Evolutionary conservation across 495 filamentous ascomycete genomes (phyloP), one percentile per base, ranked within the genome.

Genomic region (Aspergillus coremiiformis): DNA sequence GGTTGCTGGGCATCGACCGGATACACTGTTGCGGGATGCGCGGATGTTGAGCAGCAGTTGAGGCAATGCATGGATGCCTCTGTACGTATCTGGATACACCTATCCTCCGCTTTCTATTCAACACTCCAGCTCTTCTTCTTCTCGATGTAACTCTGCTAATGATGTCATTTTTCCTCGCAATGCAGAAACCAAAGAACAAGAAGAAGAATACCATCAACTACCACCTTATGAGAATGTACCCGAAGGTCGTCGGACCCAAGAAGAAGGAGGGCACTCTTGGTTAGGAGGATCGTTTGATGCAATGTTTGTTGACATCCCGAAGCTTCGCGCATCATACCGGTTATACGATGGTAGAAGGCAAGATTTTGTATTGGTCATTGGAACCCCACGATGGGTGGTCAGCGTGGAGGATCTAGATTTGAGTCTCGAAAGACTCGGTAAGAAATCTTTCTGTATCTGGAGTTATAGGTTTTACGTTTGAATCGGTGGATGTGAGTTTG

Each of bases 1-100:
- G 90, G 86, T 58, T 98, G 93, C 71, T 98, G 93, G 93, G 93
- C 93, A 2, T 95, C 91, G 1, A 76, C 85, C 11, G 90, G 90
- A 50, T 84, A 88, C 62, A 81, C 68, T 51, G 70, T 78, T 0
- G 75, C 82, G 33, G 90, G 87, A 20, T 98, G 93, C 61, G 78
- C 77, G n/a, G 80, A 76, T 23, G 66, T 97, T 43, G 93, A 96
- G 66, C 76, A 87, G 59, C 80, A 85, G 58, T 73, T 98, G 64
- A 80, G 90, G 52, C 71, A 79, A n/a, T 98, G 93, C 77, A 96
- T 96, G 93, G 93, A 98, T 71, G 77, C 78, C 56, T 83, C 84
- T 68, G 87, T 90, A 63, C 55, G 66, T 65, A 32, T 47, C 5
- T 47, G 27, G 1, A 10, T 47, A 35, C 1, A 39, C 17, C 20